Conservation (phyloP, 1,139 yeast genomes). For the Pneumocystis canis region DNA sequence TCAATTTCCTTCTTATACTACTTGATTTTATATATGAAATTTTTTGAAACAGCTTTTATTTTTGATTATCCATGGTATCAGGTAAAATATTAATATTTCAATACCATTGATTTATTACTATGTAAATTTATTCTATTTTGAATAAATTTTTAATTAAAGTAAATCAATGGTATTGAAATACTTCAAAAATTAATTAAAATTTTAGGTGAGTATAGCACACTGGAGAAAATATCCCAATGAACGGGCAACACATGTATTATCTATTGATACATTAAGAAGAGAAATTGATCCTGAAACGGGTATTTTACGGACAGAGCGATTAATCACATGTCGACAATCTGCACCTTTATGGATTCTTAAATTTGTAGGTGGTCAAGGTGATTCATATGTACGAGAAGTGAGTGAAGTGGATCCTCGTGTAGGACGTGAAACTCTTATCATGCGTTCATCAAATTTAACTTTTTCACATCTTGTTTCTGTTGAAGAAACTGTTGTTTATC, state of each 20-base stretch:
- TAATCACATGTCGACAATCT: conserved; percentile 78
- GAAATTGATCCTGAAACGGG: conserved; percentile 44
- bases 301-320: conserved; percentile 62
- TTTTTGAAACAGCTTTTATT: conserved; percentile 43
- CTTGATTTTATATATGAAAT: conserved; percentile 35
- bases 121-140: too few species aligned
- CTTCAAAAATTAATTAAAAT: neutral
- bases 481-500: conserved; percentile 68
- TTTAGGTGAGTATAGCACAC: conserved; percentile 82
- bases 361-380: conserved; percentile 59
- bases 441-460: conserved; percentile 60
- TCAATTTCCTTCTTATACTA: neutral
- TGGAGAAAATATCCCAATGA: conserved; percentile 96
- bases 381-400: conserved; percentile 75
- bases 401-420: conserved; percentile 62
- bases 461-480: conserved; percentile 65
- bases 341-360: conserved; percentile 71
- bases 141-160: too few species aligned
- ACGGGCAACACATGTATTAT: conserved; percentile 81
- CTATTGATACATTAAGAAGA: conserved; percentile 74
- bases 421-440: conserved; percentile 39
- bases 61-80: conserved; percentile 61
- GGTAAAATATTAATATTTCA: neutral
- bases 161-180: too few species aligned
- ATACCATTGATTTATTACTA: too few species aligned